Conservation (phyloP, 2,329 filamentous ascomycete genomes). For the Fusarium papillatum region DNA sequence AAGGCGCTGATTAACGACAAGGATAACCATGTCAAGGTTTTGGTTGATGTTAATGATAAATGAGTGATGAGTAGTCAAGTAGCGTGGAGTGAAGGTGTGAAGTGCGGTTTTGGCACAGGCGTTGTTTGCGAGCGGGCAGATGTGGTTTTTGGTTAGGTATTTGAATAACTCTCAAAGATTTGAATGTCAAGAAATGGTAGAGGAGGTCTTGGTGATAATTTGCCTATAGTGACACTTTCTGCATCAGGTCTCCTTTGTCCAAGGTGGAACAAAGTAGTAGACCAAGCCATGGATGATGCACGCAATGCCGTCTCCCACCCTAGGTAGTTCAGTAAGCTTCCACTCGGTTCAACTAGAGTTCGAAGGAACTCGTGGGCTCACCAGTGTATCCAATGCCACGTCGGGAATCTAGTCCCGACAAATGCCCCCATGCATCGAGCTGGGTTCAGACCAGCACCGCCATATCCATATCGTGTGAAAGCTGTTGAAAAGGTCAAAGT, state of each 20-base stretch:
- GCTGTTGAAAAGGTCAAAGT: slow-evolving; percentile 52
- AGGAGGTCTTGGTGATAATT: too few relatives aligned
- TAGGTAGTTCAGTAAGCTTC: slow-evolving; percentile 1
- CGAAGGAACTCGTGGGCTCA: too few relatives aligned
- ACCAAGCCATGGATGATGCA: slow-evolving; percentile 27
- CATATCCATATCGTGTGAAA: slow-evolving; percentile 42
- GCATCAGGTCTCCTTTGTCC: slow-evolving; percentile 23
- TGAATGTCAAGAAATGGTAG: too few relatives aligned
- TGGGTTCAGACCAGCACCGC: slow-evolving; percentile 37
- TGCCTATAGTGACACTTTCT: too few relatives aligned
- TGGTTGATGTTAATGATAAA: slow-evolving; percentile 60
- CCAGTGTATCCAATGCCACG: slow-evolving; percentile 45
- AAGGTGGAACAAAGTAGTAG: slow-evolving; percentile 38
- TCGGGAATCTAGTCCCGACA: slow-evolving; percentile 37
- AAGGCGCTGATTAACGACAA: slow-evolving; percentile 69
- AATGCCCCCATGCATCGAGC: slow-evolving; percentile 39
- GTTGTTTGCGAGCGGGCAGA: background rate
- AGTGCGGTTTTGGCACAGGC: background rate
- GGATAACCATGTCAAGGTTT: slow-evolving; percentile 73
- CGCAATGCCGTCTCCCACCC: slow-evolving; percentile 28
- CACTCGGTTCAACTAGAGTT: rapidly evolving
- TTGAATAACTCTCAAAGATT: too few relatives aligned
- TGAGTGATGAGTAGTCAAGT: background rate
- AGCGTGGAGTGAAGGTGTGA: background rate
- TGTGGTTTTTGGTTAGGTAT: background rate